phyloP scores from a whole-genome alignment of 306 rosid genomes.

The Citrullus amarus region DNA sequence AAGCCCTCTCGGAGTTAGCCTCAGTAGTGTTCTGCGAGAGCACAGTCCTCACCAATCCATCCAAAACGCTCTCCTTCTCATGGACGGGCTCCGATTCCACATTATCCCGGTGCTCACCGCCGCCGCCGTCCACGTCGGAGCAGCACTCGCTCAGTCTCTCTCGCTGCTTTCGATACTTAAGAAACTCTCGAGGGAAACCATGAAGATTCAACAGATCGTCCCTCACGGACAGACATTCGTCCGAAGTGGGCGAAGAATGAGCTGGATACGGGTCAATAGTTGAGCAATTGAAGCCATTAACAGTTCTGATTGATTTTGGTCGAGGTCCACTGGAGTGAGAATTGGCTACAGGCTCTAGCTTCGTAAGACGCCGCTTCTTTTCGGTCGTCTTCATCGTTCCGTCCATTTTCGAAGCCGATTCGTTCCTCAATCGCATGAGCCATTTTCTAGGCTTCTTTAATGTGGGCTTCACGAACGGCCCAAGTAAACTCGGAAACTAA shows the following conservation, averaged over 20 bases:
- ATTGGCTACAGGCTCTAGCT: background rate
- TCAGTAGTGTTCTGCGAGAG: conserved; percentile 90
- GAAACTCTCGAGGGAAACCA: conserved; percentile 66
- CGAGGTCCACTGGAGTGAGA: background rate
- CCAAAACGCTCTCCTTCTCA: conserved; percentile 50
- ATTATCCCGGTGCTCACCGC: background rate
- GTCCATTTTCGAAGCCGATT: background rate
- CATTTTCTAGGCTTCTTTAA: background rate
- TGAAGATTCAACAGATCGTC: conserved; percentile 59
- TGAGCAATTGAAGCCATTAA: background rate
- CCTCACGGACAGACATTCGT: conserved; percentile 48
- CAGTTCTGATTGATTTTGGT: conserved; percentile 15
- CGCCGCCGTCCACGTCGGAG: background rate
- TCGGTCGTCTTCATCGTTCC: conserved; percentile 20
- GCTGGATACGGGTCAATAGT: conserved; percentile 39
- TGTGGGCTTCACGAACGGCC: background rate
- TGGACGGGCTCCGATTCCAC: conserved; percentile 13
- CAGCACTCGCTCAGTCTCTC: background rate
- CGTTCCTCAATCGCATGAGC: background rate
- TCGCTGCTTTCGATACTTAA: conserved; percentile 41
- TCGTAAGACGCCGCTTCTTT: conserved; percentile 27
- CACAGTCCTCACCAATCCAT: conserved; percentile 69
- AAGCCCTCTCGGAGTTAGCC: conserved; percentile 49
- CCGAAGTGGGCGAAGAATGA: conserved; percentile 41
- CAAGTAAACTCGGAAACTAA: too few relatives aligned